Base-by-base conservation (phyloP, 2,329 filamentous ascomycete species). In the Trichoderma simmonsii region DNA sequence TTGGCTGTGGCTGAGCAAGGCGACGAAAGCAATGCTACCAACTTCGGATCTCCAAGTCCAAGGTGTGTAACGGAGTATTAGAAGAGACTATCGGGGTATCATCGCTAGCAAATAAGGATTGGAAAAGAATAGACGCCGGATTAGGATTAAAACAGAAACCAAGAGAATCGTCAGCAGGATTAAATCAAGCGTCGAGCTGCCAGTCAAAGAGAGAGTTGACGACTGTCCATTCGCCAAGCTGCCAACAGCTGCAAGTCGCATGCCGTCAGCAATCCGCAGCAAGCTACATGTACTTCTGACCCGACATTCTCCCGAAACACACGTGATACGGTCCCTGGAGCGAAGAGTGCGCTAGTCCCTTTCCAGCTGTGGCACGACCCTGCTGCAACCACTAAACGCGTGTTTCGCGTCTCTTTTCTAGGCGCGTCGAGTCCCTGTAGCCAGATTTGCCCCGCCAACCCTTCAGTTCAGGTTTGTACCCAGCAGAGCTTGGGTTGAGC, bases 61-160 rank as follows among this genome's bases (percentile, higher is more conserved):
- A 71, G 72, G 15, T 43, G 56, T 26, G 48, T 21, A 60, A 60
- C n/a, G 57, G 30, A 60, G n/a, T 56, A 39, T 28, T 32, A n/a
- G 21, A 64, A 43, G 51, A 26, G 30, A 57, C 68, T 71, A 64
- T 48, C 68, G 60, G 79, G 83, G 82, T 84, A 85, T 84, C 85
- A 87, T 87, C 80, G 82, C 85, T 84, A 71, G 71, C 39, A 51
- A 63, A 71, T 57, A n/a, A 69, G 56, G 32, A 54, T 61, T 54
- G 43, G 18, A 64, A 63, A 68, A 34, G 48, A 63, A 63, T 21
- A 32, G 59, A 67, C 57, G 62, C 39, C 61, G 36, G 64, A 68
- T 43, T 62, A 57, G 62, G 43, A 51, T 66, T 59, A 51, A 60
- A 60, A 32, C 36, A 48, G 14, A 43, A 39, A 72, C 3, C 21